A percentile compares a stretch with the other conserved stretches of the same genome.
These are phyloP conservation scores for Sarocladium kiliense DNA, from an alignment of 2,329 filamentous ascomycete species.

Conservation along the genomic window DNA sequence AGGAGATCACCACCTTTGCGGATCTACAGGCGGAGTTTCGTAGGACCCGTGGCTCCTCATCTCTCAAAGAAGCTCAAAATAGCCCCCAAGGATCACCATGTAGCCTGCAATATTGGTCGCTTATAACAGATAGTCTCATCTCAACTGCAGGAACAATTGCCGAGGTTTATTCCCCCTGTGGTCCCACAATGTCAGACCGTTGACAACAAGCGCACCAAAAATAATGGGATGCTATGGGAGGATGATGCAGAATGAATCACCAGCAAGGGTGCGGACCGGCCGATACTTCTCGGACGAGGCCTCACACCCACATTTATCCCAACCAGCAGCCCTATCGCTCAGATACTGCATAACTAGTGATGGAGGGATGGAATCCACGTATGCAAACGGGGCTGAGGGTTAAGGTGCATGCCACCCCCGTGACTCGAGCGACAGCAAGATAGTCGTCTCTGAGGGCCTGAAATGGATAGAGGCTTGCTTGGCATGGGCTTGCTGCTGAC, in stretches of 20 bases:
- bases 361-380: not conserved
- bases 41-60: too few species aligned
- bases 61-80: not conserved
- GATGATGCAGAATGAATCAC: not conserved
- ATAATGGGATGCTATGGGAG: too few species aligned
- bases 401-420: not conserved
- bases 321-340: not conserved
- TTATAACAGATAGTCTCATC: not conserved
- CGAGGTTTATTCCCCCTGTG: not conserved
- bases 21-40: not conserved
- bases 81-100: not conserved
- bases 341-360: not conserved
- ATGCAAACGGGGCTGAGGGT: not conserved
- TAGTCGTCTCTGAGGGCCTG: not conserved
- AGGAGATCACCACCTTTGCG: not conserved
- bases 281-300: not conserved
- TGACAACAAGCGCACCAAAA: too few species aligned
- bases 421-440: not conserved
- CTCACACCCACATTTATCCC: too few species aligned
- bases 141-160: not conserved
- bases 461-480: not conserved
- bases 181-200: too few species aligned
- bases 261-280: too few species aligned
- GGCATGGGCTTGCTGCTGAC: not conserved
- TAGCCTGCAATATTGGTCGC: not conserved